Conservation (phyloP, 2,329 filamentous ascomycete genomes). For the Amauroascus niger region DNA sequence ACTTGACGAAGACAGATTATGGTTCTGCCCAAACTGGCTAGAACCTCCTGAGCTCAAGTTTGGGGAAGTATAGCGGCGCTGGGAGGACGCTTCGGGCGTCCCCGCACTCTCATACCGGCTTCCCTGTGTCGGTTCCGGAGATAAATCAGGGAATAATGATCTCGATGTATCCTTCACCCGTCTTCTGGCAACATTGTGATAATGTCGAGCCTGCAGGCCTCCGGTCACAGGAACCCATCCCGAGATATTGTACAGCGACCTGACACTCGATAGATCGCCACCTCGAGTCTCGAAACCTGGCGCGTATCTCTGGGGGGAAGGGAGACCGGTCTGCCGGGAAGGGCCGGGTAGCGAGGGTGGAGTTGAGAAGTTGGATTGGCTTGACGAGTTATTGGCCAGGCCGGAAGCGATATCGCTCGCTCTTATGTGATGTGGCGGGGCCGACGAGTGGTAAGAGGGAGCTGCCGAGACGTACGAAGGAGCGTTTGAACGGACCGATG, state of each 20-base stretch:
- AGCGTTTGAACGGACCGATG: slow-evolving; percentile 57
- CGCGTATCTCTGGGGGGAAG: slow-evolving; percentile 35
- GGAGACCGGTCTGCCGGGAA: slow-evolving; percentile 12
- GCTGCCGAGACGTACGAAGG: slow-evolving; percentile 59
- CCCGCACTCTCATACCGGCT: slow-evolving; percentile 1
- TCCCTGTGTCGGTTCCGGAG: neutral
- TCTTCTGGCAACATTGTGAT: slow-evolving; percentile 54
- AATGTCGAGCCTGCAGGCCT: slow-evolving; percentile 50
- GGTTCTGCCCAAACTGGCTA: neutral
- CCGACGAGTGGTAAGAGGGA: slow-evolving; percentile 51
- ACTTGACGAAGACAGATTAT: slow-evolving; percentile 13
- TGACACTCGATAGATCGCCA: slow-evolving; percentile 19
- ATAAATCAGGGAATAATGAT: slow-evolving; percentile 17
- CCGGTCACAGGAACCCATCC: slow-evolving; percentile 49
- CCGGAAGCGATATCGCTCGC: slow-evolving; percentile 7
- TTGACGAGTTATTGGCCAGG: slow-evolving; percentile 12
- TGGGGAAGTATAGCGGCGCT: slow-evolving; percentile 5
- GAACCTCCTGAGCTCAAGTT: neutral
- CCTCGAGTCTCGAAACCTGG: slow-evolving; percentile 35
- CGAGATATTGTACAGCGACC: slow-evolving; percentile 48
- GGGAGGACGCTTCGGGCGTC: neutral
- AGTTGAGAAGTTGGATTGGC: slow-evolving; percentile 10
- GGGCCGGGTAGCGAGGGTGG: neutral
- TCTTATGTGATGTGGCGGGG: slow-evolving; percentile 14
- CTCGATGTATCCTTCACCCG: slow-evolving; percentile 40